Percentiles rank a stretch among this genome's conserved stretches.
Conservation (phyloP, 192 early-diverging fungal species). For the Umbelopsis ramanniana region DNA sequence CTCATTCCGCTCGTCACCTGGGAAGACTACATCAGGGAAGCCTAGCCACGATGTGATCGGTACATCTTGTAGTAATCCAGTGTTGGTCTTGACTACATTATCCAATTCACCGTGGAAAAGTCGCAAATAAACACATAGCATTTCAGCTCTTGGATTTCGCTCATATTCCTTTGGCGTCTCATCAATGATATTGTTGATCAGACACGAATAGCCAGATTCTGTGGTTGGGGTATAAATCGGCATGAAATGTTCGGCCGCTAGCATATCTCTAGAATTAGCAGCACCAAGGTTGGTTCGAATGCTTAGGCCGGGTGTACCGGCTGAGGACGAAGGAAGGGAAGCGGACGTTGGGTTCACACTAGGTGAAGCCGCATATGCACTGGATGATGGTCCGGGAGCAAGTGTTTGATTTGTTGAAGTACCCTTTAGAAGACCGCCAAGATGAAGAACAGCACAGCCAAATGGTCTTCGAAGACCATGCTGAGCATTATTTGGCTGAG, state of each 20-base stretch:
- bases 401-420: background rate
- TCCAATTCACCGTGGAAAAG: constrained; percentile 47
- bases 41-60: constrained; percentile 58
- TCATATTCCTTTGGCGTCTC: constrained; percentile 50
- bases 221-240: constrained; percentile 52
- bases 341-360: background rate
- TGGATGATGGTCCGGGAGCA: background rate
- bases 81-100: constrained; percentile 45
- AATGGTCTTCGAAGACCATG: constrained; percentile 56
- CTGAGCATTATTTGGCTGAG: constrained; percentile 17
- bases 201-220: constrained; percentile 51
- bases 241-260: constrained; percentile 51
- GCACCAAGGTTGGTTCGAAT: background rate
- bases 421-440: constrained; percentile 48
- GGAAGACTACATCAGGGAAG: constrained; percentile 63
- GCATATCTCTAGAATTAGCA: constrained; percentile 17
- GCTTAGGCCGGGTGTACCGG: background rate
- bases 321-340: background rate
- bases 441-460: constrained; percentile 63
- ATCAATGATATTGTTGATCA: constrained; percentile 63
- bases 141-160: constrained; percentile 44
- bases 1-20: constrained; percentile 58
- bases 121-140: constrained; percentile 50
- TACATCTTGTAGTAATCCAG: constrained; percentile 46
- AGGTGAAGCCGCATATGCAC: background rate